Base-by-base conservation (phyloP, 805 yeast genomes). In the Metschnikowia santaceciliae region DNA sequence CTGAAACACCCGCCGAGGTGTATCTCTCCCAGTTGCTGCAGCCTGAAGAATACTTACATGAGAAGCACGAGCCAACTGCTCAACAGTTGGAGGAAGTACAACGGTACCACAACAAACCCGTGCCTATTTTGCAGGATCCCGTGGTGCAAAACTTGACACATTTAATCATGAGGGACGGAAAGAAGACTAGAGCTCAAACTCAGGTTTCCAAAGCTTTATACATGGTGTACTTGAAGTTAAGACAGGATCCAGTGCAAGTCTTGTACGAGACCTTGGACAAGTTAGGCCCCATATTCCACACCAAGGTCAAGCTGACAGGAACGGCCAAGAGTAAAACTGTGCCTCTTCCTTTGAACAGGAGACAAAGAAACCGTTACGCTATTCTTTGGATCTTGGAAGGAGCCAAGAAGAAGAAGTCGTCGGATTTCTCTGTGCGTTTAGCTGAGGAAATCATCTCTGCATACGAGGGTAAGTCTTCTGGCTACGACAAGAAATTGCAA, bases 331-430 rank as follows among this genome's bases (percentile, higher is more conserved):
- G 84, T 53, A 79, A 80, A 53, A 78, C 83, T 37, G 85, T 89
- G 46, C 99, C 99, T 4, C 82, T 80, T 35, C 96, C 97, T 8
- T 75, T 92, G 61, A 83, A 81, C 46, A 82, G 81, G 61, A 83
- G 90, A 70, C 96, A 90, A 70, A 80, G 98, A 68, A 75, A 82
- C 60, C 81, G 97, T 69, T 82, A 81, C 62, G 97, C 98, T 2
- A 88, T 95, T 76, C 70, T 76, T 57, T 94, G 98, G 98, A 86
- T 94, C 46, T 69, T 90, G 49, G 96, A 89, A 53, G 90, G 95
- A 19, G 81, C 95, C 38, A 79, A 82, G 53, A 84, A 86, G 62
- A 84, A 96, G 67, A 84, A 83, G 43, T 83, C 91, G 15, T 81
- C 83, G 51, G 94, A 88, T 61, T 87, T 87, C 61, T 75, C 95